Evolutionary conservation across 768 basidiomycete genomes (phyloP).

Genomic region (Mycena filopes): DNA sequence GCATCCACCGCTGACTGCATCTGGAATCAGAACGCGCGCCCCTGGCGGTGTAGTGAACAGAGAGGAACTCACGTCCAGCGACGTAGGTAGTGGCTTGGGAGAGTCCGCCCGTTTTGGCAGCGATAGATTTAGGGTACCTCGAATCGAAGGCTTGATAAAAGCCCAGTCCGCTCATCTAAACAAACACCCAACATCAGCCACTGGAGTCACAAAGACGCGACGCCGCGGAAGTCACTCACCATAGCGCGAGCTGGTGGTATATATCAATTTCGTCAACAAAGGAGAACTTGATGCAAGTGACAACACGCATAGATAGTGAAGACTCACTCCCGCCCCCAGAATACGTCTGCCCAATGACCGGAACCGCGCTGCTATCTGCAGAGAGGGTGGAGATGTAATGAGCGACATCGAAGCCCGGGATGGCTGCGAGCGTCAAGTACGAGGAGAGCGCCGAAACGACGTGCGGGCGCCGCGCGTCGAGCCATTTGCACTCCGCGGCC

Average conservation of each 20-base stretch:
- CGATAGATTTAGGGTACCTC: constrained; percentile 16
- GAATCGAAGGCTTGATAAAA: constrained; percentile 25
- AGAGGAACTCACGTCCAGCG: constrained; percentile 17
- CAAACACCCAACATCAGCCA: not conserved
- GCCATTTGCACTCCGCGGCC: constrained; percentile 16
- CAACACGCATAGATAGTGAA: no score
- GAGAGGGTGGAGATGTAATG: constrained; percentile 17
- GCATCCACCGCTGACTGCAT: constrained; percentile 20
- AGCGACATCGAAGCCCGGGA: constrained; percentile 20
- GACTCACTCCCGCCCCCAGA: constrained; percentile 20
- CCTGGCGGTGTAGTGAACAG: not conserved
- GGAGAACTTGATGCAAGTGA: no score
- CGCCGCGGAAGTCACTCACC: not conserved
- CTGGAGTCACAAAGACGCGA: not conserved
- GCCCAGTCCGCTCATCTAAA: constrained; percentile 17
- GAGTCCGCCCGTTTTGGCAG: constrained; percentile 18
- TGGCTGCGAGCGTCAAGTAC: constrained; percentile 20
- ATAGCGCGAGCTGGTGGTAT: constrained; percentile 1
- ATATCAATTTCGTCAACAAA: constrained; percentile 1
- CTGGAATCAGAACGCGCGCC: constrained; percentile 12
- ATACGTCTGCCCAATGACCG: constrained; percentile 21
- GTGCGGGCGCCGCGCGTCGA: constrained; percentile 17
- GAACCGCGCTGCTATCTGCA: constrained; percentile 17
- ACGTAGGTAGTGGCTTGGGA: constrained; percentile 23
- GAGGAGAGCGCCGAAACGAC: constrained; percentile 13